Evolutionary conservation across 306 rosid genomes (phyloP).

Genomic region (Mucuna pruriens): DNA sequence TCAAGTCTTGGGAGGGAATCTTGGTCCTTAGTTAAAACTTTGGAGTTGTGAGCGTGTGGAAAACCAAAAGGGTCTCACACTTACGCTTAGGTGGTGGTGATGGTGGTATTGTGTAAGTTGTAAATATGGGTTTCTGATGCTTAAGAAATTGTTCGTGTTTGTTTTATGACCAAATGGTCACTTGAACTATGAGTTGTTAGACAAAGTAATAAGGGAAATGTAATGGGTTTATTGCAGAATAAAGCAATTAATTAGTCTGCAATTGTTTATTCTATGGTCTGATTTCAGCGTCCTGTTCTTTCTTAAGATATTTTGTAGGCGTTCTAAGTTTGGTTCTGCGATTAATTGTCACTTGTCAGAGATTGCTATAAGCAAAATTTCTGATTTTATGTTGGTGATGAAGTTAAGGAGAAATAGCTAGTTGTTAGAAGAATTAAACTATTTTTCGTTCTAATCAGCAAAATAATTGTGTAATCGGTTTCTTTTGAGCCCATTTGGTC

Average conservation of each 20-base stretch:
- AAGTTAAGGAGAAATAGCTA: neutral
- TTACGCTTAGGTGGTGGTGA: constrained; percentile 33
- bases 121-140: constrained; percentile 49
- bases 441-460: neutral
- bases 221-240: neutral
- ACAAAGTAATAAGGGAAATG: neutral
- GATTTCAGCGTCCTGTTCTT: neutral
- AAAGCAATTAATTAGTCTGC: neutral
- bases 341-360: neutral
- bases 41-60: constrained; percentile 40
- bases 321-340: neutral
- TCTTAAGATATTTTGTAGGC: neutral
- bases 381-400: neutral
- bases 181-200: neutral
- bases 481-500: neutral
- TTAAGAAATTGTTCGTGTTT: constrained; percentile 7
- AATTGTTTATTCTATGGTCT: constrained; percentile 21
- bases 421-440: neutral
- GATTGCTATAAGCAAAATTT: neutral
- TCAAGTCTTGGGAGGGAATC: constrained; percentile 38
- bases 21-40: constrained; percentile 8
- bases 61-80: constrained; percentile 46
- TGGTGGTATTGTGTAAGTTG: constrained; percentile 39
- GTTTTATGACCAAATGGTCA: constrained; percentile 49
- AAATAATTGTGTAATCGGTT: neutral